These are phyloP conservation scores for Carnegiea gigantea DNA, from an alignment of 179 eudicot species.

Conservation along the genomic window DNA sequence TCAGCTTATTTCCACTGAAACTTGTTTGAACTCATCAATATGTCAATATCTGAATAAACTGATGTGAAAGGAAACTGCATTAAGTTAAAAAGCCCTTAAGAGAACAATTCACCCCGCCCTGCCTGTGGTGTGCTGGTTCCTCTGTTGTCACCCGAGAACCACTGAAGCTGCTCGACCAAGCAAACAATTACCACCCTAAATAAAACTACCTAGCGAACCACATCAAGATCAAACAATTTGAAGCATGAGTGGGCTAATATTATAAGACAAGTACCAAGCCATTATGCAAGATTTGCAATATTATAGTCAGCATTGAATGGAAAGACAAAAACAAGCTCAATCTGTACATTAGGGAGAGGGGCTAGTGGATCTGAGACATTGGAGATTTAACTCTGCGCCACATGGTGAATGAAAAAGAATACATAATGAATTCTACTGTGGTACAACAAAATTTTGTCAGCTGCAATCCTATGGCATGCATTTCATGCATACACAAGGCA, in stretches of 20 bases:
- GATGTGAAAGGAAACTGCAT: too few species aligned
- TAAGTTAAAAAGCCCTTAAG: too few species aligned
- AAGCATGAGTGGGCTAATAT: not conserved
- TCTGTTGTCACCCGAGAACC: too few species aligned
- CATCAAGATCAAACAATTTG: too few species aligned
- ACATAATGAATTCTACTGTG: conserved; percentile 22
- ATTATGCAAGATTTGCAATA: not conserved
- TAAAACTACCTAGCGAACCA: too few species aligned
- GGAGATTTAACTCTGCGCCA: conserved; percentile 20
- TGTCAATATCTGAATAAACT: too few species aligned
- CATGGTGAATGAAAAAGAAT: conserved; percentile 20
- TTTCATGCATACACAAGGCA: conserved; percentile 17
- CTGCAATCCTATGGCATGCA: conserved; percentile 15
- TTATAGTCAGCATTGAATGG: not conserved
- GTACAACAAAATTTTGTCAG: conserved; percentile 16
- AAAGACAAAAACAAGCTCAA: not conserved
- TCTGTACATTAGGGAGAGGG: not conserved
- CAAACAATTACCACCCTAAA: too few species aligned
- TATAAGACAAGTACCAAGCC: not conserved
- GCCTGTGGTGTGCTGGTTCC: too few species aligned
- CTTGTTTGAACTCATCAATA: too few species aligned
- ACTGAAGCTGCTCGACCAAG: too few species aligned
- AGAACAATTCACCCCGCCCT: too few species aligned
- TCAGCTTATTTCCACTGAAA: too few species aligned
- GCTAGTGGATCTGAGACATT: not conserved